Evolutionary conservation across 495 filamentous ascomycete genomes (phyloP), one percentile per base, ranked within the genome.

Genomic region (Talaromyces stipitatus): DNA sequence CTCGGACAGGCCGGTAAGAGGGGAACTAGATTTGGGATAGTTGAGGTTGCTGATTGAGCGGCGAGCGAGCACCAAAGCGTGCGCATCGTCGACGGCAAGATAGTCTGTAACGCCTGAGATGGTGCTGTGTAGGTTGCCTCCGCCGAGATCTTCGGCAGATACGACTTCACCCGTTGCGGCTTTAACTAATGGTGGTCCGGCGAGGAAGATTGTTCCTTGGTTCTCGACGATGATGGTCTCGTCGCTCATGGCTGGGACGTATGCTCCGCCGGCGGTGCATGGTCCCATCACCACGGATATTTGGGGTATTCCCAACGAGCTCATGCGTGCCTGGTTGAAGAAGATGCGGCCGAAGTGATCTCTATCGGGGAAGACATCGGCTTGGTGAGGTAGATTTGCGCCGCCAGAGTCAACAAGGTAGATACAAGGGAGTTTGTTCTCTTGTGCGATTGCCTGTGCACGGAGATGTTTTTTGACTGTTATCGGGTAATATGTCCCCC

Each of bases 331-430:
- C 71, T 98, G 94, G 74, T 98, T 97, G 76, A 87, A 98, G 79
- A 98, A 98, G 61, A 97, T 96, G 55, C 95, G 87, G 28, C 94
- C 94, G 64, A 98, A 97, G 67, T 97, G 92, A 12, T 97, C 90
- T 32, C 84, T 79, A 66, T 98, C 94, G 1, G 94, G 94, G 74
- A 98, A 98, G 57, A 97, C 94, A 68, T 96, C 91, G 3, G 92
- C 87, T 70, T 98, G 94, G 62, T 97, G 87, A 4, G 94, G 95
- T 2, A 98, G 82, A 67, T 98, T 98, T 23, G 91, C 94, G 62
- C 94, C 94, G 47, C 94, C 94, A 0, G 91, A 96, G 65, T 98
- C 94, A 29, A 98, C 94, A 28, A 98, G 79, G 71, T 97, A 98
- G 64, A 98, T 89, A 69, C 94, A 98, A 0, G 87, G 87, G 4